Evolutionary conservation across 2,329 filamentous ascomycete genomes (phyloP), one percentile per base, ranked within the genome.

Genomic region (Daldinia sp.): DNA sequence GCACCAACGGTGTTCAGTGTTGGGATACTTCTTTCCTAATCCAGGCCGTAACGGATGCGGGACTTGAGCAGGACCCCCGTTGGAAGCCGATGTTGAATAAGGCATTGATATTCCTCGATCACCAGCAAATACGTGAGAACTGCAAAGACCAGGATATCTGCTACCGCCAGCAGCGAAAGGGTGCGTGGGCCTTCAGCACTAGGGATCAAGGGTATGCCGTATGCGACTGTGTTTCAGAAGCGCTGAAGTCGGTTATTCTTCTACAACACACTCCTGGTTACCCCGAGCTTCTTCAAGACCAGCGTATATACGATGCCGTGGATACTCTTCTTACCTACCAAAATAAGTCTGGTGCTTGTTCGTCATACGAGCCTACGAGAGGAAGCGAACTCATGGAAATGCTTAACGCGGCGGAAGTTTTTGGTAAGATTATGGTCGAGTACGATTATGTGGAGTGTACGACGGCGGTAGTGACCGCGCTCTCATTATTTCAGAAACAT

Each of bases 401-500:
- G 75, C 85, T 99, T 41, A 99, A 99, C 73, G 94, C 94, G 0
- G 95, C 95, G 1, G 95, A 99, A 76, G 94, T 99, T 0, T 99
- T 99, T 76, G 94, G 93, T 11, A 86, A 89, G 17, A 99, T 99
- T 79, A 99, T 99, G 95, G 90, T 99, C 55, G 94, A 98, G 74
- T 99, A 99, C 76, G 93, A 97, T 76, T 98, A 99, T 73, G 93
- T 94, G 0, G 95, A 99, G 77, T 99, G 95, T 81, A 99, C 95
- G 0, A 98, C 95, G 2, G 94, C 95, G 0, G 93, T 93, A 27
- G 91, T 99, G 3, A 97, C 92, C 1, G 93, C 92, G 0, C 82
- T 99, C 17, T 90, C 90, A 3, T 82, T 94, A 1, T 98, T 98
- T 81, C 86, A 87, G 68, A 85, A 90, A 72, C 84, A 91, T 75